A percentile compares a stretch with the other conserved stretches of the same genome.
Conservation (phyloP, 2,329 filamentous ascomycete species). For the Botryotinia convoluta region DNA sequence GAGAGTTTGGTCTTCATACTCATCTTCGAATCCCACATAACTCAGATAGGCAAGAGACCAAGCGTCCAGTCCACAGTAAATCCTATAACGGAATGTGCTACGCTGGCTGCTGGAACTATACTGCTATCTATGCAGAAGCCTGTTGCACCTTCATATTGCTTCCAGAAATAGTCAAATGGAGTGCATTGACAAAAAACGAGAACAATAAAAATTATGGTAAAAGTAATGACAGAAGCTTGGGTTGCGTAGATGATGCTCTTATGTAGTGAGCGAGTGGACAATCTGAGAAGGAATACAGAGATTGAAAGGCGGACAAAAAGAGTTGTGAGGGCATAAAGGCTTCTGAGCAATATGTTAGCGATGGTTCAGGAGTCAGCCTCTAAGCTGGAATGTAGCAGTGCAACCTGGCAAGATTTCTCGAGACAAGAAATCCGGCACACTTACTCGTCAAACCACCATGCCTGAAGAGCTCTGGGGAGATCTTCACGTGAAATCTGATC, state of each 20-base stretch:
- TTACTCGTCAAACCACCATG: constrained; percentile 50
- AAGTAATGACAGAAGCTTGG: constrained; percentile 45
- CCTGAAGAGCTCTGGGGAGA: constrained; percentile 27
- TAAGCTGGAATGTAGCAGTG: not conserved
- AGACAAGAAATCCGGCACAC: constrained; percentile 41
- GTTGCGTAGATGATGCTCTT: constrained; percentile 46
- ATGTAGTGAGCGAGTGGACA: constrained; percentile 47
- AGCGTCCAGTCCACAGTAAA: constrained; percentile 49
- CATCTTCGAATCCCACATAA: constrained; percentile 57
- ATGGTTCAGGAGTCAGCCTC: not conserved
- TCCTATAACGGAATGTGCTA: constrained; percentile 50
- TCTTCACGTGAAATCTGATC: constrained; percentile 22
- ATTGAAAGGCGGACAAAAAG: constrained; percentile 46
- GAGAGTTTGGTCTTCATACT: constrained; percentile 50
- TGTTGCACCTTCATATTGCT: constrained; percentile 27
- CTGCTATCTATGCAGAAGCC: constrained; percentile 42
- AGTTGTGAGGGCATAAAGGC: not conserved
- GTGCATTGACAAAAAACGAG: constrained; percentile 52
- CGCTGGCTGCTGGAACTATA: constrained; percentile 51
- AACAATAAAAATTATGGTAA: constrained; percentile 50
- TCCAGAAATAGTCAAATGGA: constrained; percentile 53
- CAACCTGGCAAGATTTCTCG: not conserved
- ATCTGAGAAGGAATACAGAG: constrained; percentile 52
- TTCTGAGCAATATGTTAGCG: not conserved
- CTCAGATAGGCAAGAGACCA: constrained; percentile 51